These are phyloP conservation scores for Musa troglodytarum DNA, from an alignment of 176 grass and related monocot species.

Conservation along the genomic window DNA sequence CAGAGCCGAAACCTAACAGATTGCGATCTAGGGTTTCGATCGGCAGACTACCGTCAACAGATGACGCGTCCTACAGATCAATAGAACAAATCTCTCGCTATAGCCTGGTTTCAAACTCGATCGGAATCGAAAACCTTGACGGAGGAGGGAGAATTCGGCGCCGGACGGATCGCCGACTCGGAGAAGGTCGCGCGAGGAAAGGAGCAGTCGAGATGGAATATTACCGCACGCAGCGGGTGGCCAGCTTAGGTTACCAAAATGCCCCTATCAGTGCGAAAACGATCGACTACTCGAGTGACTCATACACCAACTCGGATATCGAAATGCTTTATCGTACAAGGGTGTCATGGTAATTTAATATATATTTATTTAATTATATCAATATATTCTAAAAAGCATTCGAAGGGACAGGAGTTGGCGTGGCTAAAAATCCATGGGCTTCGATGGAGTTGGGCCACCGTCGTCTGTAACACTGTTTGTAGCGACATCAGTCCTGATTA, in stretches of 20 bases:
- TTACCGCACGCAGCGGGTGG: background rate
- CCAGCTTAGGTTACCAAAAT: background rate
- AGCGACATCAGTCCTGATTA: no score
- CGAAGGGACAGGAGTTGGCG: no score
- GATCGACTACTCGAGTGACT: no score
- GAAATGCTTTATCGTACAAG: no score
- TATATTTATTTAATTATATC: no score
- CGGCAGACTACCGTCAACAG: background rate
- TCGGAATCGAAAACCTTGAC: background rate
- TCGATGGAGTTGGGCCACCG: no score
- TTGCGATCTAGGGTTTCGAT: constrained; percentile 21
- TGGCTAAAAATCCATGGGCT: no score
- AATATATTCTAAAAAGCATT: no score
- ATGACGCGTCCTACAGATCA: background rate
- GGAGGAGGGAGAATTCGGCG: background rate
- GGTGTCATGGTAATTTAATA: no score
- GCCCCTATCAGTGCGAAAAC: background rate
- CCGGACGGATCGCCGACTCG: background rate
- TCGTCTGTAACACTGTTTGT: no score
- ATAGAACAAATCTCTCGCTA: background rate
- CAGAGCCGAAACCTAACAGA: background rate
- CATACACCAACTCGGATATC: no score
- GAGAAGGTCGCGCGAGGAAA: background rate
- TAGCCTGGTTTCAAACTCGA: background rate
- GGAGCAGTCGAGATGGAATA: background rate